Conservation (phyloP, 106 monocot genomes). For the Dioscorea dumetorum region DNA sequence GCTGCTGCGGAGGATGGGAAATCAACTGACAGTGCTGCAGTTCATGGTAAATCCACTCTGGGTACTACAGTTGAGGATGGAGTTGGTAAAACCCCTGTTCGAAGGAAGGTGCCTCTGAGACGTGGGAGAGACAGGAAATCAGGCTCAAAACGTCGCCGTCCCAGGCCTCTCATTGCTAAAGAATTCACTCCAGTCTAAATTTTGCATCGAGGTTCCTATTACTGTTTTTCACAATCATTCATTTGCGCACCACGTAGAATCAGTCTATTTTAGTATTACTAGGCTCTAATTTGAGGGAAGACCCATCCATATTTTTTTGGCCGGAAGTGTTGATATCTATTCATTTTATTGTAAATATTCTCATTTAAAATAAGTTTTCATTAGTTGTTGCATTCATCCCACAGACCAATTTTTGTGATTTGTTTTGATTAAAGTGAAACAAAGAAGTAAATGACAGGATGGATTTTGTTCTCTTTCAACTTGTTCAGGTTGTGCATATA, state of each 20-base stretch:
- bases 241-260: neutral
- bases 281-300: neutral
- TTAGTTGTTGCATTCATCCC: neutral
- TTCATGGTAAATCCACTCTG: neutral
- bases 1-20: neutral
- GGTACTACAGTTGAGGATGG: neutral
- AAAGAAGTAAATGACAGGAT: neutral
- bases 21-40: too few relatives aligned
- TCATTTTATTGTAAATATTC: neutral
- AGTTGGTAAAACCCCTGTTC: neutral
- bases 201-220: neutral
- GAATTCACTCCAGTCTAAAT: neutral
- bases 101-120: constrained; percentile 2
- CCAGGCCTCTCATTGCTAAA: neutral
- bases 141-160: constrained; percentile 18
- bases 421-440: neutral
- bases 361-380: neutral
- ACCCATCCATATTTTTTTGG: neutral
- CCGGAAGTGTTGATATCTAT: neutral
- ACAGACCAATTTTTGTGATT: too few relatives aligned
- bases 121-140: constrained; percentile 16
- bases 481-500: neutral
- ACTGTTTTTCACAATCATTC: neutral
- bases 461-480: neutral
- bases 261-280: neutral